Conservation (phyloP, 2,329 filamentous ascomycete species). For the Gyromitra esculenta region DNA sequence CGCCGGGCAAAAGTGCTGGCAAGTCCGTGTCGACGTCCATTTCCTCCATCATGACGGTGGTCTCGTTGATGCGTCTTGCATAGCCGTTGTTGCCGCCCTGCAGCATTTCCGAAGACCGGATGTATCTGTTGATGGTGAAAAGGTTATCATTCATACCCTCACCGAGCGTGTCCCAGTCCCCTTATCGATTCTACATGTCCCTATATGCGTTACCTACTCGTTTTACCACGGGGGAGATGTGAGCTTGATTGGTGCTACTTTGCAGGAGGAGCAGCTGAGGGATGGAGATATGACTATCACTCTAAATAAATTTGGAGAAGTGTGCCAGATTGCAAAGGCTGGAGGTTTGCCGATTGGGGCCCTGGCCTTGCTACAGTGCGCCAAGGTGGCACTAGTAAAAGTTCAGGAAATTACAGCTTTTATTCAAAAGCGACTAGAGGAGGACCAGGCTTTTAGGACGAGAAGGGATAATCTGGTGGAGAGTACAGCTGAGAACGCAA, state of each 20-base stretch:
- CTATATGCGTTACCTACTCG: slow-evolving; percentile 88
- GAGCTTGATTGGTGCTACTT: slow-evolving; percentile 73
- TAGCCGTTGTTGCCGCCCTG: slow-evolving; percentile 86
- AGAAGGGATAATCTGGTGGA: slow-evolving; percentile 54
- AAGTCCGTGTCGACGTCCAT: slow-evolving; percentile 88
- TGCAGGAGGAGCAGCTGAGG: slow-evolving; percentile 79
- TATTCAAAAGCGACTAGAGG: slow-evolving; percentile 76
- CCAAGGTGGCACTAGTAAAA: slow-evolving; percentile 77
- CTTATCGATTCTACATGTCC: slow-evolving; percentile 89
- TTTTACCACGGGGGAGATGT: slow-evolving; percentile 78
- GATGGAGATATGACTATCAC: slow-evolving; percentile 81
- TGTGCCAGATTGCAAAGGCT: slow-evolving; percentile 90
- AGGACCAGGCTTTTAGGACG: slow-evolving; percentile 77
- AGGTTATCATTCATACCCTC: slow-evolving; percentile 82
- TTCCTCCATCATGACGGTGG: slow-evolving; percentile 91
- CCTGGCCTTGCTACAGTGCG: slow-evolving; percentile 78
- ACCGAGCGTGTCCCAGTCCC: slow-evolving; percentile 90
- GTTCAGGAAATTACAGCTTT: slow-evolving; percentile 80
- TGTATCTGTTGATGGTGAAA: slow-evolving; percentile 83
- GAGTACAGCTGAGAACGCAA: slow-evolving; percentile 78
- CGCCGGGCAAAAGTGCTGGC: slow-evolving; percentile 90
- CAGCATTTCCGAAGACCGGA: slow-evolving; percentile 93
- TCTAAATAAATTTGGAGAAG: slow-evolving; percentile 87
- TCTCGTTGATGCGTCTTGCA: slow-evolving; percentile 83
- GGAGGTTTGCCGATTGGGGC: slow-evolving; percentile 86